Base-by-base conservation (phyloP, 1,139 yeast species). In the Candida tetrigidarum region DNA sequence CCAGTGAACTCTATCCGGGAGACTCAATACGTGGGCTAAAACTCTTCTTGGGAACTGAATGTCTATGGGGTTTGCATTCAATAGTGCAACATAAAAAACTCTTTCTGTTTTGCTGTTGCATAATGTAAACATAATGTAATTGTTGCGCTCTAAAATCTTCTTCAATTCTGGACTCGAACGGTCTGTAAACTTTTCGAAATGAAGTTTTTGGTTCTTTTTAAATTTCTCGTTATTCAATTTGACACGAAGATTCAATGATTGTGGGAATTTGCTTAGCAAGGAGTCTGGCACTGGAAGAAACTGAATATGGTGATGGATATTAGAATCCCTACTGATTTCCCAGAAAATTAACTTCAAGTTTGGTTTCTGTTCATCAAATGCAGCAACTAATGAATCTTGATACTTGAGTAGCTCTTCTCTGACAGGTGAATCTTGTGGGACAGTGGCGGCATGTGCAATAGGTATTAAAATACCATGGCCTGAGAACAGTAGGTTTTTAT, bases 391-490 rank as follows among this genome's bases (percentile, higher is more conserved):
- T 3, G 81, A 62, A 0, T 49, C 41, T 53, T 83, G 78, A 54
- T 67, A 83, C 20, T 64, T 54, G 0, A 57, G 33, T 7, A 68
- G 62, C 49, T 72, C 77, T 37, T 57, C 45, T 37, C 50, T 59
- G 1, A 62, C 47, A 3, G 60, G 60, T 1, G 62, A 47, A 0
- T 55, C 54, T 1, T 44, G 46, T 15, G 63, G 55, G 10, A 71
- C 50, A 0, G 78, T 77, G 0, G 96, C 78, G 7, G 74, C 67
- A 62, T 92, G 98, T 9, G 84, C 81, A 18, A 92, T 78, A 0
- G 97, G 96, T n/a, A 90, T 82, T 7, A 91, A 75, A 38, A 92
- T 71, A 11, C 89, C 87, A 67, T 92, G 97, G 0, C 96, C 96
- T 0, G 96, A 80, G 57, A 88, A 83, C 8, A 74, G 71, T 58